Base-by-base conservation (phyloP, 2,329 filamentous ascomycete genomes). In the Colletotrichum cordylinicola region DNA sequence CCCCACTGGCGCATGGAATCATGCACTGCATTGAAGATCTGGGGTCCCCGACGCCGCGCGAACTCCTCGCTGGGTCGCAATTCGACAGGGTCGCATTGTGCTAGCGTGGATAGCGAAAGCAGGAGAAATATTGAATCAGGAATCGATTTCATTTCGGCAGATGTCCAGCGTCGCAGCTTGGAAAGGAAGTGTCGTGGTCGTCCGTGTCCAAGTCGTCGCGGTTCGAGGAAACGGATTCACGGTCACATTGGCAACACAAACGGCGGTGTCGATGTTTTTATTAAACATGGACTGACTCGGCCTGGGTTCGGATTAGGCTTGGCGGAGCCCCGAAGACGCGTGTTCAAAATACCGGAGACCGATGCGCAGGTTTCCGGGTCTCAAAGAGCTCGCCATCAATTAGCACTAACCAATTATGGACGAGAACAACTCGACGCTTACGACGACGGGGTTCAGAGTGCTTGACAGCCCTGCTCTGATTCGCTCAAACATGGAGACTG, bases 1-100 rank as follows among this genome's bases (percentile, higher is more conserved):
- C 90, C 91, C 89, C 90, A 93, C 84, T 93, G 91, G 37, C 91
- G 86, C 86, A 91, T 89, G 1, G 91, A 89, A n/a, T 88, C 89
- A 77, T 92, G 90, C 18, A 93, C 85, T 4, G 91, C 86, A 78
- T 93, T 93, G 87, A 93, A 93, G 71, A 93, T 88, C 35, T 43
- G 61, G 61, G 61, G 61, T 64, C 61, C 61, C 61, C 61, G 35
- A 21, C 31, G 31, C 35, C 61, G 61, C n/a, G 61, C 29, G 8
- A 64, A 33, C 31, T 64, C 61, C 1, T 64, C 61, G 61, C 61
- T 64, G 16, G 61, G 61, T 21, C 35, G 61, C 21, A 64, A 29
- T 15, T 64, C 61, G n/a, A 33, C 61, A 21, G 61, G 6, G 61
- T 64, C 16, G 61, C 61, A 64, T 64, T 33, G 61, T 64, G 61